phyloP scores from a whole-genome alignment of 78 protist genomes.

The Protostelium mycophagum region DNA sequence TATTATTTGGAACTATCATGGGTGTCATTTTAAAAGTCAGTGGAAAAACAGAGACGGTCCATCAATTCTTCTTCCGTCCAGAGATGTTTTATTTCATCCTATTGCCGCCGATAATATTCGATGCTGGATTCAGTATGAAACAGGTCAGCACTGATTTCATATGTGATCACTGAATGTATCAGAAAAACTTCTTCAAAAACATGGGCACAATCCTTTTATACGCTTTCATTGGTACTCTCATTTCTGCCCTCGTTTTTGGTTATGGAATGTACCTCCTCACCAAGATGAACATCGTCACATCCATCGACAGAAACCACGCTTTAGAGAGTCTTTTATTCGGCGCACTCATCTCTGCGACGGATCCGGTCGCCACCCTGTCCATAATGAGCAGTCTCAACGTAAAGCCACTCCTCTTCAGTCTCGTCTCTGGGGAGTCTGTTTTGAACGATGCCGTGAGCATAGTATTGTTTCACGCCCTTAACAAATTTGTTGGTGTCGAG shows the following conservation, averaged over 20 bases:
- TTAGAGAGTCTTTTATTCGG: slow-evolving; percentile 60
- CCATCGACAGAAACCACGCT: not conserved
- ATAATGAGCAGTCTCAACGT: slow-evolving; percentile 74
- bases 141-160: slow-evolving; percentile 1
- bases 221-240: slow-evolving; percentile 89
- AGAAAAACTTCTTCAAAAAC: slow-evolving; percentile 68
- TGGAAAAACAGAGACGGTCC: not conserved
- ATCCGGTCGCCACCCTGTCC: slow-evolving; percentile 93
- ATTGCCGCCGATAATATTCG: slow-evolving; percentile 92
- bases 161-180: not conserved
- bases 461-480: slow-evolving; percentile 55
- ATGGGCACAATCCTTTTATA: slow-evolving; percentile 65
- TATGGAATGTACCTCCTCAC: slow-evolving; percentile 16
- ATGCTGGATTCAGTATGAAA: slow-evolving; percentile 75
- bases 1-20: not conserved
- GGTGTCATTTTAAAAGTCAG: not conserved
- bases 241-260: slow-evolving; percentile 65
- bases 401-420: slow-evolving; percentile 72
- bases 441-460: slow-evolving; percentile 91
- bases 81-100: slow-evolving; percentile 78
- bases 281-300: not conserved
- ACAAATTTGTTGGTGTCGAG: slow-evolving; percentile 6
- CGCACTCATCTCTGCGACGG: slow-evolving; percentile 83
- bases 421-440: slow-evolving; percentile 90
- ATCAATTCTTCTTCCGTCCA: slow-evolving; percentile 35